Conservation (phyloP, 768 basidiomycete genomes). For the Russula earlei region DNA sequence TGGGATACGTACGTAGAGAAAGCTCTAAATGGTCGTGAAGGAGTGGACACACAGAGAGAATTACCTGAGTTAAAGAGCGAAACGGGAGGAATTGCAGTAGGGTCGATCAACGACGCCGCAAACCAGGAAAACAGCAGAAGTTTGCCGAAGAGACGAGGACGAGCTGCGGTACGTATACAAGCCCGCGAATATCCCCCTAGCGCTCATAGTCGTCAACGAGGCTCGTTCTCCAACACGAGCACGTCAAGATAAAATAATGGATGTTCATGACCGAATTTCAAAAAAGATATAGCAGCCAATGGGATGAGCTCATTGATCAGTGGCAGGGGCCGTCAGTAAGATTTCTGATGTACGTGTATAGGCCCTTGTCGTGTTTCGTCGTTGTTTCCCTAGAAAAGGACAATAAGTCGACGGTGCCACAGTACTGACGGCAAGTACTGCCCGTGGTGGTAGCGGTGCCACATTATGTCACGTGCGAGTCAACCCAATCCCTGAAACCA, state of each 20-base stretch:
- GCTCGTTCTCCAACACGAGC: background rate
- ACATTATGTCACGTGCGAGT: too few species aligned
- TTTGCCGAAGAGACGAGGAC: background rate
- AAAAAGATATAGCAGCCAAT: background rate
- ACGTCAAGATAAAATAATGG: slow-evolving; percentile 6
- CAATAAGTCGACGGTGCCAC: background rate
- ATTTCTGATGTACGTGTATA: background rate
- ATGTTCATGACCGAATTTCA: background rate
- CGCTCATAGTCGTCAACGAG: background rate
- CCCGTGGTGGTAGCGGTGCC: too few species aligned
- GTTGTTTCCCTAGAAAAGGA: background rate
- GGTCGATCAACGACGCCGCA: slow-evolving; percentile 18
- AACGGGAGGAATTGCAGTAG: background rate
- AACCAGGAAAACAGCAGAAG: slow-evolving; percentile 1
- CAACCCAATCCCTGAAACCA: too few species aligned
- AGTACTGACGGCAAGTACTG: too few species aligned
- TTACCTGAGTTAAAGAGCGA: background rate
- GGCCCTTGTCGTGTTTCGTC: slow-evolving; percentile 6
- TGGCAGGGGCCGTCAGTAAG: background rate
- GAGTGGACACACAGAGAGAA: too few species aligned
- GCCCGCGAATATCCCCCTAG: background rate
- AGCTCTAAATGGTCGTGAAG: background rate
- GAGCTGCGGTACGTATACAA: slow-evolving; percentile 9
- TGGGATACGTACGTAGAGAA: background rate
- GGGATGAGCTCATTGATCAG: background rate